Evolutionary conservation across 768 basidiomycete species (phyloP), one percentile per base, ranked within the genome.

Genomic region (Tylopilus cervinicoccineus): DNA sequence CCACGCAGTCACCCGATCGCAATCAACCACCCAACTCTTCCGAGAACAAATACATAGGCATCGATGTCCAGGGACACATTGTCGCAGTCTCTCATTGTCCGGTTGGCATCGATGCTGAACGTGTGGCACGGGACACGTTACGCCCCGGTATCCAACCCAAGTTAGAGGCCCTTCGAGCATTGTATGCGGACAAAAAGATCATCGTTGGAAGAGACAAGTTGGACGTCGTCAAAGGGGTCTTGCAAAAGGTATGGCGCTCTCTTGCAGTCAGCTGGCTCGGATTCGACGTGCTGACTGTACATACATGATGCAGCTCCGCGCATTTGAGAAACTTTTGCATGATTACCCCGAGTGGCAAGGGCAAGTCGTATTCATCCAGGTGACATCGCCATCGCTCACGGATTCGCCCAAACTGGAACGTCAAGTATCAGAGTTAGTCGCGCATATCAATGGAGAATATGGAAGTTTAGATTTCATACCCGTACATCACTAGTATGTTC

Each of bases 161-260:
- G 68, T 74, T 95, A 16, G 88, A 88, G 39, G 86, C 92, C 2
- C 77, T 98, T 0, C 74, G 83, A 23, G 75, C 82, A 17, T 68
- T 97, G 13, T 99, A 99, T 66, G 85, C 91, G 55, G 91, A 89
- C 53, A 97, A 97, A 79, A 97, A 97, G 77, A 97, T 99, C 62
- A 93, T 99, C 48, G 89, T 98, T 12, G 95, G 93, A 16, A 78
- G 95, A 8, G 95, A 99, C 69, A 99, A 99, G 73, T 78, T 98
- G 34, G 95, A 98, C 61, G 90, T 93, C n/a, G 93, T 96, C 59
- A 97, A 97, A 72, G 95, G 95, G 37, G 90, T 99, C 20, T 71
- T 97, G 54, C 94, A 98, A 72, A 99, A 99, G 81, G 87, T 84
- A 33, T 13, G 60, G 55, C 8, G 26, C 28, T 12, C 6, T 41